phyloP scores from a whole-genome alignment of 2,329 filamentous ascomycete genomes.

The Nannizziopsis arthrosporioides region DNA sequence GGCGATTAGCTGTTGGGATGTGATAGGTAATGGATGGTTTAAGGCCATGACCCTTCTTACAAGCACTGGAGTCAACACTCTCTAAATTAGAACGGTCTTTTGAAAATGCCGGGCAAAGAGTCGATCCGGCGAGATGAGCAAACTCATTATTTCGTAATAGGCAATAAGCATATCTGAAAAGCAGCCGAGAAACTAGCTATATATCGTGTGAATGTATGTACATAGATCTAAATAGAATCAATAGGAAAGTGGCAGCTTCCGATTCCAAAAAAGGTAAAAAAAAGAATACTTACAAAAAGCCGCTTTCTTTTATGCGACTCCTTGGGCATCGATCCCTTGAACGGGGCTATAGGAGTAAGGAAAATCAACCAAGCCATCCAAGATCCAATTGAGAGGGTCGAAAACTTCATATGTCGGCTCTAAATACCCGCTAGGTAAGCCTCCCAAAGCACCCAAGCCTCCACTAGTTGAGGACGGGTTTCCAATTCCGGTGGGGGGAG shows the following conservation, averaged over 20 bases:
- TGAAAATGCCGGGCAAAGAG: too few relatives aligned
- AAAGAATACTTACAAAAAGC: neutral
- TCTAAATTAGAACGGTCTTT: too few relatives aligned
- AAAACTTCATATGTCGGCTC: conserved; percentile 75
- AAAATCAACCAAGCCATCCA: conserved; percentile 74
- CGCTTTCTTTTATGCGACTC: conserved; percentile 23
- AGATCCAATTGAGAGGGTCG: conserved; percentile 85
- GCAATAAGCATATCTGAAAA: too few relatives aligned
- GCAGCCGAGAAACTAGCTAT: too few relatives aligned
- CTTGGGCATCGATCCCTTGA: conserved; percentile 36
- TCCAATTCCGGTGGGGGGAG: conserved; percentile 25
- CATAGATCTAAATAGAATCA: neutral
- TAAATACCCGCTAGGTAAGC: conserved; percentile 42
- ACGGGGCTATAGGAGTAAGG: conserved; percentile 55
- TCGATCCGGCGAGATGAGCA: too few relatives aligned
- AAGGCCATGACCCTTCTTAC: too few relatives aligned
- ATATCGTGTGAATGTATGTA: too few relatives aligned
- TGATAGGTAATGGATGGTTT: neutral
- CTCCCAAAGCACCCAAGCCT: conserved; percentile 17
- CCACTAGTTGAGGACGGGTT: conserved; percentile 16
- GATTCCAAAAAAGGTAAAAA: neutral
- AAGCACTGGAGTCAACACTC: too few relatives aligned
- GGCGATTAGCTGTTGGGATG: neutral
- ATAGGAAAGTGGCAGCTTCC: neutral
- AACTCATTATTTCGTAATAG: too few relatives aligned